Base-by-base conservation (phyloP, 495 filamentous ascomycete species). In the Neurospora intermedia region DNA sequence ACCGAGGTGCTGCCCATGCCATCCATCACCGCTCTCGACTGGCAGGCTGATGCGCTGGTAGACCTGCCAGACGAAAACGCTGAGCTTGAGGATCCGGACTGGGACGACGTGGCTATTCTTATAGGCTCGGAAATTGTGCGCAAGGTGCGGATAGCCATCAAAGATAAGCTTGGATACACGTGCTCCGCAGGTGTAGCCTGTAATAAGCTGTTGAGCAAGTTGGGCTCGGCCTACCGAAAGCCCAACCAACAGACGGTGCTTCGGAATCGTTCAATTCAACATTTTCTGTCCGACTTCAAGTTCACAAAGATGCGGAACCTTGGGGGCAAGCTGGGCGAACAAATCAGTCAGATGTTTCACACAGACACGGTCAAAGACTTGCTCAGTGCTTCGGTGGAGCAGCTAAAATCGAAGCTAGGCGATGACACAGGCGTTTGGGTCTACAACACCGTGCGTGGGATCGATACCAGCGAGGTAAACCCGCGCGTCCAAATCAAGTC, bases 291-390 rank as follows among this genome's bases (percentile, higher is more conserved):
- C 2, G 88, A 88, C 20, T 93, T 97, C 86, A 97, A 96, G 77
- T 97, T 97, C 80, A 97, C 96, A 41, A 97, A 97, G 84, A 97
- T 99, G 62, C 88, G 96, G 43, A 97, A 94, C 83, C 86, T 99
- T 6, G 96, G 96, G 46, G 96, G 96, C n/a, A 99, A 99, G 83
- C 83, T 98, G 23, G 96, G 96, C 39, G 93, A 96, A 70, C 90
- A 97, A 76, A 88, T 97, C 62, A 89, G 88, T 23, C 85, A 90
- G 15, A 82, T 82, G 38, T 98, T 96, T 82, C 87, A 88, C 71
- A 97, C 94, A 5, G 94, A 97, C 70, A 82, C 88, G 35, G 89
- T 98, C 59, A 87, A 88, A 46, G 92, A 96, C 35, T 85, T 99
- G 40, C 85, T 97, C 7, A 80, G 83, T 11, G 87, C 95, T 11